Percentiles rank a stretch among this genome's conserved stretches.
Conservation (phyloP, 2,329 filamentous ascomycete species). For the Talaromyces sp. region DNA sequence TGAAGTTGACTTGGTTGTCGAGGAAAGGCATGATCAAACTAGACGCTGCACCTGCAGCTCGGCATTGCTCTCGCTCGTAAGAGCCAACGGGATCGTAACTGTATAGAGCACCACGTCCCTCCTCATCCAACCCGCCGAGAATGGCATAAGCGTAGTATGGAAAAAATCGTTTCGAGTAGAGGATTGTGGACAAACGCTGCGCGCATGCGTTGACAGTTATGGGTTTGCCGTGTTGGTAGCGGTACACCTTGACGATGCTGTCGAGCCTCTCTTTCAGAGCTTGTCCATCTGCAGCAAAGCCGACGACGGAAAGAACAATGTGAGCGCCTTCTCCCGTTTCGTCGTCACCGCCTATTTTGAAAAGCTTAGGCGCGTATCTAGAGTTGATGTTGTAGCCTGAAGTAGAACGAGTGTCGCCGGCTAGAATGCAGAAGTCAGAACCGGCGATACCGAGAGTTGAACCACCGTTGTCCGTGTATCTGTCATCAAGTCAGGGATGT, state of each 20-base stretch:
- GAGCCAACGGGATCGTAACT: conserved; percentile 97
- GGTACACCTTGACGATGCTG: conserved; percentile 96
- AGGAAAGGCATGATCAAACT: conserved; percentile 98
- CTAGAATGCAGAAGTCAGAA: conserved; percentile 90
- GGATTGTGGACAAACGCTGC: conserved; percentile 87
- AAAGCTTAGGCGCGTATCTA: conserved; percentile 90
- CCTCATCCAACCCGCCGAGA: conserved; percentile 87
- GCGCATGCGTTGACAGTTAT: conserved; percentile 94
- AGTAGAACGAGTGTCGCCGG: conserved; percentile 93
- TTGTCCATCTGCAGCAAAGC: conserved; percentile 91
- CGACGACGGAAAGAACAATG: conserved; percentile 88
- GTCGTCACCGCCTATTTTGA: conserved; percentile 90
- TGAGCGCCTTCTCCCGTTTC: conserved; percentile 78
- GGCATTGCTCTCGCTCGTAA: conserved; percentile 95
- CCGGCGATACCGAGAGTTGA: conserved; percentile 94
- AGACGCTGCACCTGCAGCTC: conserved; percentile 85
- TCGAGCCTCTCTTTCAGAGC: conserved; percentile 92
- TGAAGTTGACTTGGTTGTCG: conserved; percentile 99
- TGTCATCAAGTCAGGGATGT: conserved; percentile 21
- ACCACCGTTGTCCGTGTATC: conserved; percentile 95
- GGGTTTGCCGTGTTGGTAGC: conserved; percentile 93
- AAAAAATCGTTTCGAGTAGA: conserved; percentile 98
- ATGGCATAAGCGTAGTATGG: conserved; percentile 97
- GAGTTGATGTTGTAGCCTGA: conserved; percentile 99
- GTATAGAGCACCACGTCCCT: conserved; percentile 90